Evolutionary conservation across 108 stramenopile species (phyloP).

Genomic region (Pseudonitzschia multistriata): DNA sequence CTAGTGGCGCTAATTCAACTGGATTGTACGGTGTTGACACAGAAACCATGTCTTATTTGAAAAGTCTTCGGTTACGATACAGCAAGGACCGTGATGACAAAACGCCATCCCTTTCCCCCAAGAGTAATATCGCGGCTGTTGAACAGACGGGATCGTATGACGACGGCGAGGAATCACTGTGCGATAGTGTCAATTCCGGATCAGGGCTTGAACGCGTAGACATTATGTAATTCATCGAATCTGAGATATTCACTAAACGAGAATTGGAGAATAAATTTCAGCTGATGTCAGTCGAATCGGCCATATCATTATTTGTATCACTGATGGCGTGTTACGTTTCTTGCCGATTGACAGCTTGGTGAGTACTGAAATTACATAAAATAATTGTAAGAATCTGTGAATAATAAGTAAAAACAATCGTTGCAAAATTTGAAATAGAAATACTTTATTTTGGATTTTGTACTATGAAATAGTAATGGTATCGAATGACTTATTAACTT

Average conservation of each 20-base stretch:
- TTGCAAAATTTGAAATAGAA: background rate
- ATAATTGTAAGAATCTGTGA: too few species aligned
- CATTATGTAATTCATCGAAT: background rate
- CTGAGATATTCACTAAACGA: background rate
- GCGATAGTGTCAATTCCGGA: background rate
- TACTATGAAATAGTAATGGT: too few species aligned
- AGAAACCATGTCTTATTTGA: slow-evolving; percentile 15
- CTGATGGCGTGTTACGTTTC: too few species aligned
- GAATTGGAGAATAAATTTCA: background rate
- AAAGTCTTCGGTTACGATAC: slow-evolving; percentile 16
- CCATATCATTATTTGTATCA: too few species aligned
- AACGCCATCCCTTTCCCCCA: background rate
- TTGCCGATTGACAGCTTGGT: too few species aligned
- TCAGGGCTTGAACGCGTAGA: background rate
- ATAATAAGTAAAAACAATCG: background rate
- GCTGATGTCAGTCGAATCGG: background rate
- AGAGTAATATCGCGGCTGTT: background rate
- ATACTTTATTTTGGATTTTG: background rate
- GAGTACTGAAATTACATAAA: too few species aligned
- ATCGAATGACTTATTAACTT: too few species aligned
- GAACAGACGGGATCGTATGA: background rate
- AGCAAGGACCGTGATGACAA: slow-evolving; percentile 11
- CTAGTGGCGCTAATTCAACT: background rate
- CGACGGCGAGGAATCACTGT: background rate
- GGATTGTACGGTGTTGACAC: slow-evolving; percentile 1